Evolutionary conservation across 2,329 filamentous ascomycete species (phyloP).

Genomic region (Apiospora pterosperma): DNA sequence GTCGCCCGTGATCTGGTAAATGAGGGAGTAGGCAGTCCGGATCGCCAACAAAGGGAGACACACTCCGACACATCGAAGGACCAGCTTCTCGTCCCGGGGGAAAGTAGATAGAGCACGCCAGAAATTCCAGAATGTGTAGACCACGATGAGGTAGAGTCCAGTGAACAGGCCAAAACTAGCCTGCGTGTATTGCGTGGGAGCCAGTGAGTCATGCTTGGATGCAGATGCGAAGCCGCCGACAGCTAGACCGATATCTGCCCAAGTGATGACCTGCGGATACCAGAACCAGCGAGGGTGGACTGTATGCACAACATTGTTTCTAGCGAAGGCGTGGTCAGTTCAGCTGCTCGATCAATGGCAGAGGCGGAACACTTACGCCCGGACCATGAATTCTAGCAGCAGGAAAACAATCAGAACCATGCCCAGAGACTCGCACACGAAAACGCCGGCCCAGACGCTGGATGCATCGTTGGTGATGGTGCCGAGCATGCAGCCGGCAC

Average conservation of each 20-base stretch:
- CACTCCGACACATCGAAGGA: constrained; percentile 9
- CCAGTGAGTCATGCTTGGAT: constrained; percentile 11
- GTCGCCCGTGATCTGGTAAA: constrained; percentile 14
- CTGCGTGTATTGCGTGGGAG: constrained; percentile 12
- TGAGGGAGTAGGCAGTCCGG: constrained; percentile 14
- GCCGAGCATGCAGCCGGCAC: constrained; percentile 16
- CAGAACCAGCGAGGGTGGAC: constrained; percentile 13
- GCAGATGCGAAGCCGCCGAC: constrained; percentile 15
- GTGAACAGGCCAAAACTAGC: constrained; percentile 14
- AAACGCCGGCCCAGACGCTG: constrained; percentile 15
- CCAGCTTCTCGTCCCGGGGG: constrained; percentile 7
- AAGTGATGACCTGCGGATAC: constrained; percentile 17
- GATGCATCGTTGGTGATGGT: constrained; percentile 12
- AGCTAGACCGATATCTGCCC: constrained; percentile 16
- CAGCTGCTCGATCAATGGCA: not conserved
- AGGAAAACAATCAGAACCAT: constrained; percentile 11
- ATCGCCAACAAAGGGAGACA: constrained; percentile 11
- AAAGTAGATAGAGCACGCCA: constrained; percentile 7
- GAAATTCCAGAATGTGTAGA: constrained; percentile 9
- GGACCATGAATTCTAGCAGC: constrained; percentile 11
- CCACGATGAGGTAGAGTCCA: constrained; percentile 14
- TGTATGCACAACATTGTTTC: constrained; percentile 7
- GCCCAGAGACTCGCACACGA: constrained; percentile 17
- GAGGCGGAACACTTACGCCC: constrained; percentile 9
- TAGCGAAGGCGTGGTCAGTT: not conserved